Evolutionary conservation across 768 basidiomycete species (phyloP).

Genomic region (Xerocomus brunneocitrinus): DNA sequence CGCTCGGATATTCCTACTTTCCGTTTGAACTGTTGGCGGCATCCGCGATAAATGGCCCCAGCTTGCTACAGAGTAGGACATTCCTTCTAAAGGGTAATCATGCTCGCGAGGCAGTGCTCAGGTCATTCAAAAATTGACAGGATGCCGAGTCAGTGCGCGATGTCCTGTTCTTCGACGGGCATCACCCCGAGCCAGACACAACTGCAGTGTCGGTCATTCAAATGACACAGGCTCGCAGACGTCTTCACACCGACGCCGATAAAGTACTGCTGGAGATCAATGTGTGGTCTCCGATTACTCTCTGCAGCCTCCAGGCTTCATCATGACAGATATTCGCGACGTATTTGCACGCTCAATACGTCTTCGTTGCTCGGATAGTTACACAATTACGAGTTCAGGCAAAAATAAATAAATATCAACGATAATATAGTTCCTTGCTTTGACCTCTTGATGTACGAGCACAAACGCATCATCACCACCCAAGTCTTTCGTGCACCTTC

Average conservation of each 20-base stretch:
- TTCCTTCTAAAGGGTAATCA: neutral
- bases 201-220: neutral
- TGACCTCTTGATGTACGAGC: neutral
- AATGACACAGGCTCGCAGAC: neutral
- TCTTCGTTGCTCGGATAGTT: neutral
- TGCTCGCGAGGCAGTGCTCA: neutral
- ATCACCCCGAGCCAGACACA: neutral
- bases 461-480: neutral
- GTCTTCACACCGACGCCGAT: neutral
- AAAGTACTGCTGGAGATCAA: neutral
- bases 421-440: neutral
- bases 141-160: neutral
- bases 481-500: conserved; percentile 10
- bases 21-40: neutral
- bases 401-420: neutral
- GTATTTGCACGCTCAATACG: neutral
- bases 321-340: neutral
- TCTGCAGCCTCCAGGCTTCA: neutral
- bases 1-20: neutral
- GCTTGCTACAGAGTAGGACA: neutral
- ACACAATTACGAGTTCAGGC: neutral
- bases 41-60: neutral
- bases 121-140: neutral
- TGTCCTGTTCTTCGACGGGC: neutral
- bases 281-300: neutral